Percentiles rank a stretch among this genome's conserved stretches.
These are phyloP conservation scores for Cryphonectria naterciae DNA, from an alignment of 2,329 filamentous ascomycete genomes.

Conservation along the genomic window DNA sequence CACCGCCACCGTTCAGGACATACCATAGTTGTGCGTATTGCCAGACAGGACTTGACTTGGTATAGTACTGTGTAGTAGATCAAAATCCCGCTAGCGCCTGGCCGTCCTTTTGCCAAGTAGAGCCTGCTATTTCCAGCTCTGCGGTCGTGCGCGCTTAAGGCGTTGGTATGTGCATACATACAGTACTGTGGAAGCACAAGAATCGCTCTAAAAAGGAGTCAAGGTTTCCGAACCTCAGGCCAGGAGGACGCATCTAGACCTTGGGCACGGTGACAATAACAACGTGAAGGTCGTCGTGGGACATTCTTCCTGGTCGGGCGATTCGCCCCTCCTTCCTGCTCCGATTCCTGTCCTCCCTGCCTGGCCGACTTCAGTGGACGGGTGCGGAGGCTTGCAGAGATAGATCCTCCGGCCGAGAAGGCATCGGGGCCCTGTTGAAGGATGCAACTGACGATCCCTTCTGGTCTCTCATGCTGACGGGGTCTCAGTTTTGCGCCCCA, in stretches of 20 bases:
- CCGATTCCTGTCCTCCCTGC: neutral
- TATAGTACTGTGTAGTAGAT: neutral
- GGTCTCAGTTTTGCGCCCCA: neutral
- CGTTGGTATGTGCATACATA: neutral
- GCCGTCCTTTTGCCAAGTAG: constrained; percentile 7
- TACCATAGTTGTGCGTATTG: neutral
- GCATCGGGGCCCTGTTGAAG: constrained; percentile 8
- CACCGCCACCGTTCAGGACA: constrained; percentile 7
- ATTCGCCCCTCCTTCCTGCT: neutral
- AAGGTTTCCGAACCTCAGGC: constrained; percentile 7
- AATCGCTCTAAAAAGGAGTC: constrained; percentile 19
- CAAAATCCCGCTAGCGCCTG: neutral
- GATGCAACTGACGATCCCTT: constrained; percentile 2
- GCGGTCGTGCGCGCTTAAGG: constrained; percentile 4
- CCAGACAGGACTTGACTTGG: neutral
- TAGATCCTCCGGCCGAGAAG: neutral
- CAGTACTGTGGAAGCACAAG: neutral
- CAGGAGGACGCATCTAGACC: constrained; percentile 19
- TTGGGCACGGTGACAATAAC: constrained; percentile 3
- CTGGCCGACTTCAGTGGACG: constrained; percentile 3
- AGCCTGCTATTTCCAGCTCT: constrained; percentile 23
- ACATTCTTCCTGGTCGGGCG: neutral
- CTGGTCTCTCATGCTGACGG: constrained; percentile 17
- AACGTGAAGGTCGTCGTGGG: neutral
- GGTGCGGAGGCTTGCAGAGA: constrained; percentile 2